phyloP scores from a whole-genome alignment of 352 stramenopile genomes.

The Globisporangium emineosum region DNA sequence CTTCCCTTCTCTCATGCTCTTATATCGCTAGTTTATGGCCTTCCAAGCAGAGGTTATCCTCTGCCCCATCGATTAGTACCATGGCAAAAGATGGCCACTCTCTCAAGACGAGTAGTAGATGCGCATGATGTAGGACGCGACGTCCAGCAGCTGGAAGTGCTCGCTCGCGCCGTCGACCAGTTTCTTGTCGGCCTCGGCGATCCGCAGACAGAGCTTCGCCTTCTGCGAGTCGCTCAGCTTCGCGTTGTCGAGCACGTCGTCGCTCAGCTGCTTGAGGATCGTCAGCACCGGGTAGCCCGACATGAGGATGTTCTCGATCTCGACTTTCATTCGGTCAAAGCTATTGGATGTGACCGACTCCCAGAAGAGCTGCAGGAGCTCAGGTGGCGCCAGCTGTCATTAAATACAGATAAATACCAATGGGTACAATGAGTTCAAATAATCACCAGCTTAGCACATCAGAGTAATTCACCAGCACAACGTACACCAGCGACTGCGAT shows the following conservation, averaged over 20 bases:
- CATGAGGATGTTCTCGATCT: constrained; percentile 90
- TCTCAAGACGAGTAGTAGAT: constrained; percentile 46
- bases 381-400: constrained; percentile 62
- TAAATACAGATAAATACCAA: neutral
- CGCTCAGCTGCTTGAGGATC: constrained; percentile 88
- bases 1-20: neutral
- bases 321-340: constrained; percentile 89
- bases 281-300: constrained; percentile 92
- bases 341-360: constrained; percentile 66
- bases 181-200: constrained; percentile 95
- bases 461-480: no score
- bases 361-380: constrained; percentile 83
- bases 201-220: constrained; percentile 91
- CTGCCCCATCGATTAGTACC: neutral
- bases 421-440: neutral
- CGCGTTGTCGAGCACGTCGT: constrained; percentile 69
- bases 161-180: constrained; percentile 96
- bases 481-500: constrained; percentile 74
- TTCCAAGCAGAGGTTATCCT: neutral
- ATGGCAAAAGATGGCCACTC: neutral
- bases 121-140: constrained; percentile 87
- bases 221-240: constrained; percentile 90
- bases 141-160: constrained; percentile 95
- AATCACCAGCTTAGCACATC: neutral
- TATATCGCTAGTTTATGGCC: neutral